phyloP scores from a whole-genome alignment of 768 basidiomycete species.

The Lenzites betulinus region DNA sequence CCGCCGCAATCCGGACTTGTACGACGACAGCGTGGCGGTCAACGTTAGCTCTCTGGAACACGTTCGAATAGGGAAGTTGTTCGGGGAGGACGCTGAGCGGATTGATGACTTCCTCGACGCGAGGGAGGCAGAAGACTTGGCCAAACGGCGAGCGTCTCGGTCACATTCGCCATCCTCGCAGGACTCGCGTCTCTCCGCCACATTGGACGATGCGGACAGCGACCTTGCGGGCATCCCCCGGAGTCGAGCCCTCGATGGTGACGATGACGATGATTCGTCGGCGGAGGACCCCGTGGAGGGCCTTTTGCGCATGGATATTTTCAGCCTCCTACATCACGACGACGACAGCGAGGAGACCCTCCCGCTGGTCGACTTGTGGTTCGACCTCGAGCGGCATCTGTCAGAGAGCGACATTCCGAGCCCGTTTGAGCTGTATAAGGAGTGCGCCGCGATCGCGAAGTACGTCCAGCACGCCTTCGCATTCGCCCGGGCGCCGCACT shows the following conservation, averaged over 20 bases:
- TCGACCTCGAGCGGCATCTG: neutral
- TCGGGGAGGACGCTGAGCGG: neutral
- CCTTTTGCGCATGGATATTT: neutral
- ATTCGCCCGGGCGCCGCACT: too few species aligned
- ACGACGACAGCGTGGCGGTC: neutral
- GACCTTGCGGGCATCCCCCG: too few species aligned
- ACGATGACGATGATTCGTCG: too few species aligned
- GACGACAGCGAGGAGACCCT: neutral
- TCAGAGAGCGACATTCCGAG: neutral
- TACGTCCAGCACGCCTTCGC: too few species aligned
- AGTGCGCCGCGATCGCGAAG: neutral
- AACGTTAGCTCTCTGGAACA: neutral
- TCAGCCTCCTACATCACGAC: neutral
- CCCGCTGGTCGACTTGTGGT: conserved; percentile 1
- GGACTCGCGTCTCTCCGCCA: neutral
- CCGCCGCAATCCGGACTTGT: neutral
- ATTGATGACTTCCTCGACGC: neutral
- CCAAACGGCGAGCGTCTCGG: too few species aligned
- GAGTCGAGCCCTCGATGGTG: too few species aligned
- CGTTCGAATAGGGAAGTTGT: neutral
- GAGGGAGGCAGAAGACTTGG: neutral
- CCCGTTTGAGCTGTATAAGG: neutral
- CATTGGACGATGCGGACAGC: neutral
- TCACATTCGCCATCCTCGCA: neutral
- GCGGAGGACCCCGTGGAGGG: neutral